Base-by-base conservation (phyloP, 306 rosid genomes). In the Rosa chinensis region DNA sequence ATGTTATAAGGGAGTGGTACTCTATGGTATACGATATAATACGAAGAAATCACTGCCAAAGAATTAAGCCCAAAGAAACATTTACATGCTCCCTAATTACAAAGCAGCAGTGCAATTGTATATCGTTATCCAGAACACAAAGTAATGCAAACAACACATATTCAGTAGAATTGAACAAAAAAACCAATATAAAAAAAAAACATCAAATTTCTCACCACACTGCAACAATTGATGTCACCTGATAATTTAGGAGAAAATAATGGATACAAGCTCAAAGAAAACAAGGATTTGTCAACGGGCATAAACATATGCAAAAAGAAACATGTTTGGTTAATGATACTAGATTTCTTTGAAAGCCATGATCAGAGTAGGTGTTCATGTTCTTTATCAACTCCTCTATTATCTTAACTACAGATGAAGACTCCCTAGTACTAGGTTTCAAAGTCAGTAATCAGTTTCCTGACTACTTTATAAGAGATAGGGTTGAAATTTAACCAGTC, bases 401-500 rank as follows among this genome's bases (percentile, higher is more conserved):
- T 70, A 70, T 12, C 21, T 6, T 47, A 4, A 23, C 40, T 44
- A 45, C 7, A 21, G 58, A 47, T 23, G 25, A 16, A 48, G 8
- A 47, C 28, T 32, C 13, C 67, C 64, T 10, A 62, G 40, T 4
- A 23, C 1, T 14, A 71, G 40, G 17, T 14, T 21, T 71, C 23
- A 71, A 47, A 14, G 43, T 14, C 16, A 1, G 25, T 8, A 25
- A 49, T 48, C 10, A 53, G 12, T 71, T 70, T 48, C 25, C 2
- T 5, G 13, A 70, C n/a, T 48, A 44, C 55, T 35, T 59, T 9
- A 47, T 3, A 55, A 3, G 53, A 77, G 49, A 72, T 18, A 6
- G 37, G 37, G 63, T 62, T 21, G 39, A 40, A 21, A 42, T 62
- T 49, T 76, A 74, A 25, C 61, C 42, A 32, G 85, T 17, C 66